Percentiles rank a stretch among this genome's conserved stretches.
Conservation (phyloP, 495 filamentous ascomycete species). For the Copromyces sp. region DNA sequence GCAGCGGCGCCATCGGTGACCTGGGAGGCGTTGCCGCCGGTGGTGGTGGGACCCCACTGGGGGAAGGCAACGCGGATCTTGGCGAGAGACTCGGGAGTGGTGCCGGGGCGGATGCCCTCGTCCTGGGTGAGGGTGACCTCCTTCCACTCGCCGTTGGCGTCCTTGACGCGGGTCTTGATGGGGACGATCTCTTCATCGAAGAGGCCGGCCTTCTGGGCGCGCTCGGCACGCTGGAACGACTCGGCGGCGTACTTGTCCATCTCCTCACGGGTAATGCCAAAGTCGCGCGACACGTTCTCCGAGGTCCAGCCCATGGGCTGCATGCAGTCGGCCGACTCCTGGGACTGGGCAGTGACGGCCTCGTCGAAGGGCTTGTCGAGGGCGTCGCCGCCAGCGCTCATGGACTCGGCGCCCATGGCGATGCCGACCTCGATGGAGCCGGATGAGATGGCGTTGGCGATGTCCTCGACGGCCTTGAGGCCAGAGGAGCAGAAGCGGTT, state of each 20-base stretch:
- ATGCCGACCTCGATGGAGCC: constrained; percentile 82
- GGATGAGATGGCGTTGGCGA: constrained; percentile 74
- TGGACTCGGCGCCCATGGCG: constrained; percentile 79
- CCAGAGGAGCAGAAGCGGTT: constrained; percentile 98
- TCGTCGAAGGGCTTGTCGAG: constrained; percentile 66
- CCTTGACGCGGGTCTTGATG: constrained; percentile 70
- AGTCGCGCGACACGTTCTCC: constrained; percentile 92
- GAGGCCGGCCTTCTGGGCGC: constrained; percentile 83
- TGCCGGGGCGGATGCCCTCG: constrained; percentile 83
- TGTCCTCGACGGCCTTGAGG: constrained; percentile 87
- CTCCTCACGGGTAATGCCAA: constrained; percentile 64
- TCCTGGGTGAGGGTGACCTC: constrained; percentile 71
- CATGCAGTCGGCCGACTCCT: constrained; percentile 77
- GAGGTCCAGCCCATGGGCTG: constrained; percentile 96
- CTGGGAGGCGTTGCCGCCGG: constrained; percentile 92
- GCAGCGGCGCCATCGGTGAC: constrained; percentile 94
- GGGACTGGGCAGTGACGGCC: constrained; percentile 56
- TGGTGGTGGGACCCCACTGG: constrained; percentile 75
- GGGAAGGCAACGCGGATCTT: constrained; percentile 93
- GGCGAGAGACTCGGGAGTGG: constrained; percentile 65
- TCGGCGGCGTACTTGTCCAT: constrained; percentile 84
- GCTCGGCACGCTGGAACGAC: constrained; percentile 77
- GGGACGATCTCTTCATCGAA: constrained; percentile 94
- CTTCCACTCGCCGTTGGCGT: constrained; percentile 68
- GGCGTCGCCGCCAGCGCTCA: constrained; percentile 62